Evolutionary conservation across 2,329 filamentous ascomycete species (phyloP).

Genomic region (Epichloe sp.): DNA sequence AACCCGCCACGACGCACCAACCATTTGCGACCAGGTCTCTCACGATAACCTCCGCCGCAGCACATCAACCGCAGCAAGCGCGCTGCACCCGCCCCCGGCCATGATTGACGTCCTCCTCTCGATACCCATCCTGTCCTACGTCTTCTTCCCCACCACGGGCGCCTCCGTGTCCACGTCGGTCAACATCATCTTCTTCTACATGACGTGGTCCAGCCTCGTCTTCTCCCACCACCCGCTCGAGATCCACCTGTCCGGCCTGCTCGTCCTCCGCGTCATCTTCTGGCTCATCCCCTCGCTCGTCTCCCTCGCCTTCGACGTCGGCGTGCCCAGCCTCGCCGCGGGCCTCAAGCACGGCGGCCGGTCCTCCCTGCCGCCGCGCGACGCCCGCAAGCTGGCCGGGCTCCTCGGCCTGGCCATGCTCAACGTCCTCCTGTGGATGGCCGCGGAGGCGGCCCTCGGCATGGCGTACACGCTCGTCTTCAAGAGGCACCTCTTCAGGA

Average conservation of each 20-base stretch:
- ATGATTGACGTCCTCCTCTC: constrained; percentile 56
- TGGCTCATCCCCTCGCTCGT: constrained; percentile 60
- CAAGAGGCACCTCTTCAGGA: constrained; percentile 30
- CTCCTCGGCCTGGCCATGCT: constrained; percentile 28
- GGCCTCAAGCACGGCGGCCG: constrained; percentile 54
- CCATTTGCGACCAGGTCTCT: too few relatives aligned
- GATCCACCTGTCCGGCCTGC: constrained; percentile 60
- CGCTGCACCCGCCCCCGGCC: background rate
- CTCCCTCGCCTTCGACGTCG: constrained; percentile 60
- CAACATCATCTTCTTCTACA: constrained; percentile 79
- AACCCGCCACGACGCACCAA: too few relatives aligned
- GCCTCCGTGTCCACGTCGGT: constrained; percentile 65
- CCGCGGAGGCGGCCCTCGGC: constrained; percentile 29
- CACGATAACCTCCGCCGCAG: background rate
- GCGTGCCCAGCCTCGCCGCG: constrained; percentile 54
- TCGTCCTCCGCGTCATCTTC: constrained; percentile 54
- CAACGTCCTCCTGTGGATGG: constrained; percentile 32
- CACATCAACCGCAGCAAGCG: background rate
- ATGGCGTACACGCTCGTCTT: constrained; percentile 22
- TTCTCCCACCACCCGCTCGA: constrained; percentile 61
- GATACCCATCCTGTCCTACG: constrained; percentile 57
- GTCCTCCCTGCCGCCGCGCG: constrained; percentile 33
- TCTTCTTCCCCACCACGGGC: constrained; percentile 42
- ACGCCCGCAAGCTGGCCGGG: constrained; percentile 19
- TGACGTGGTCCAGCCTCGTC: constrained; percentile 79